Percentiles rank a stretch among this genome's conserved stretches.
These are phyloP conservation scores for Geotrichum citri-aurantii DNA, from an alignment of 1,139 yeast species.

Conservation along the genomic window DNA sequence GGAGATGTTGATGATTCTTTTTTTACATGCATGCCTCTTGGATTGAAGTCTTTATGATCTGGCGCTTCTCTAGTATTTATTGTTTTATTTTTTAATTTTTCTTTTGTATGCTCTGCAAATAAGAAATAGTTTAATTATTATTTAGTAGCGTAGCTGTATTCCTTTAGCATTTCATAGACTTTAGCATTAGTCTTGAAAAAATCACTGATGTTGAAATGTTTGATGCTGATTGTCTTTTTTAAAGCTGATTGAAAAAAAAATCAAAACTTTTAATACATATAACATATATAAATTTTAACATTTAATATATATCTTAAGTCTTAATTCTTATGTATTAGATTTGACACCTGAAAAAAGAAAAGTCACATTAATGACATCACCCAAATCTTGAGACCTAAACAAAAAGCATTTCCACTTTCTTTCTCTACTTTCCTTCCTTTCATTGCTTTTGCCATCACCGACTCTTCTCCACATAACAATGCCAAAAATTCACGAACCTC, in stretches of 20 bases:
- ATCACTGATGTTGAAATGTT: neutral
- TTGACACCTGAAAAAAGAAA: slow-evolving; percentile 1
- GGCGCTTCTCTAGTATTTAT: neutral
- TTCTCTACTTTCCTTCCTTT: neutral
- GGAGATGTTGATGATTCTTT: neutral
- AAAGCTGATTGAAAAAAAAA: neutral
- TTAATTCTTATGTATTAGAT: neutral
- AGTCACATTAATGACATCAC: neutral
- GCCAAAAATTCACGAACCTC: neutral
- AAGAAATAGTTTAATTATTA: neutral
- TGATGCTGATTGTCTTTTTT: neutral
- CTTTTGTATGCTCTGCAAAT: neutral
- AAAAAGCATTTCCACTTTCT: neutral
- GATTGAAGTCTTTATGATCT: neutral
- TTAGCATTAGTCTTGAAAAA: neutral
- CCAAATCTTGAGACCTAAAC: neutral
- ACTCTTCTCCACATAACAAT: neutral
- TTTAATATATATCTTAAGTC: neutral
- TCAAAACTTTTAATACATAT: neutral
- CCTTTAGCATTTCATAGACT: neutral
- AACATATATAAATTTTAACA: neutral
- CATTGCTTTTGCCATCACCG: neutral
- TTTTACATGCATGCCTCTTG: neutral
- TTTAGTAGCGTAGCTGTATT: neutral
- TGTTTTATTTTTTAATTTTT: neutral